A percentile compares a stretch with the other conserved stretches of the same genome.
Conservation (phyloP, 164 flowering plant species). For the Buxus sempervirens region DNA sequence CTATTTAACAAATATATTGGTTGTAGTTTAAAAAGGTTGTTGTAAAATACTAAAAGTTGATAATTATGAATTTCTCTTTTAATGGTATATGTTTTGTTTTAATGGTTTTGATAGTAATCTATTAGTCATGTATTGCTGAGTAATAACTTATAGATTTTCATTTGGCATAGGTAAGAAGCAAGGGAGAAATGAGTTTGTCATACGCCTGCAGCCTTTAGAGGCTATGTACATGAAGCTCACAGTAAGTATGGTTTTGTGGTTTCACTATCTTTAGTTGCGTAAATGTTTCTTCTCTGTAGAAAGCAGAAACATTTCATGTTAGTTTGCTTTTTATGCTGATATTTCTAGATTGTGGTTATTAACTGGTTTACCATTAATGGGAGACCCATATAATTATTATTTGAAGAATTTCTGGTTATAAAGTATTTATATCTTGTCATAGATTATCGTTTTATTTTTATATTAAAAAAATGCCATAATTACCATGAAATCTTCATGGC, state of each 20-base stretch:
- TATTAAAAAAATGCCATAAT: too few species aligned
- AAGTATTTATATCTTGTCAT: background rate
- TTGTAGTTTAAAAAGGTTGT: too few species aligned
- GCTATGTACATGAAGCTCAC: constrained; percentile 99
- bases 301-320: background rate
- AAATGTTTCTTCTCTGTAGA: background rate
- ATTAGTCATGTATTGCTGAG: background rate
- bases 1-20: too few species aligned
- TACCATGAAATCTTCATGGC: background rate
- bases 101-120: background rate
- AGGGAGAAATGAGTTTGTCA: constrained; percentile 95
- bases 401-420: background rate
- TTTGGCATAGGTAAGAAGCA: constrained; percentile 64
- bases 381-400: background rate
- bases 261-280: background rate
- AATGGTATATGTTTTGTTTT: too few species aligned
- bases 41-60: too few species aligned
- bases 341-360: background rate
- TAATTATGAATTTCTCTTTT: too few species aligned
- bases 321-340: background rate
- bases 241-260: constrained; percentile 27
- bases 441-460: background rate
- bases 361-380: background rate
- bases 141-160: background rate
- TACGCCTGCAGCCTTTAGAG: constrained; percentile 85